Evolutionary conservation across 768 basidiomycete species (phyloP).

Genomic region (Hypholoma fasciculare): DNA sequence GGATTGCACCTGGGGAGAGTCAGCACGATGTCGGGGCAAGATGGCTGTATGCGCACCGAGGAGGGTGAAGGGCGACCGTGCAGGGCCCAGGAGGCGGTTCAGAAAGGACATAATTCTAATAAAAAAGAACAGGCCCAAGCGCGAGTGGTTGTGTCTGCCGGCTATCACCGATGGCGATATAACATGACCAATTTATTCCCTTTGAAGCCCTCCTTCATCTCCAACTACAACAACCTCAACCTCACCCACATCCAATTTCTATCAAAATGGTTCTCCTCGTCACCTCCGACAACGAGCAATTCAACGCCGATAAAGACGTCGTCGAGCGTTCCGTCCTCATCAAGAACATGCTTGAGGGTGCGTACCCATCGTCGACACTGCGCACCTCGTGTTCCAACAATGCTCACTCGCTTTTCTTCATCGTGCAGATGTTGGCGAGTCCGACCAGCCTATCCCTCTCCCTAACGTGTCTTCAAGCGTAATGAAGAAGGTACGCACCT

Average conservation of each 20-base stretch:
- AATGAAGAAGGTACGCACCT: slow-evolving; percentile 75
- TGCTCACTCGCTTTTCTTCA: slow-evolving; percentile 8
- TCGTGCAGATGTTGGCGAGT: slow-evolving; percentile 84
- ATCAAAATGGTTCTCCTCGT: slow-evolving; percentile 78
- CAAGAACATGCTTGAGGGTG: slow-evolving; percentile 99
- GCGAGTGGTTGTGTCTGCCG: slow-evolving; percentile 23
- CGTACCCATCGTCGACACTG: slow-evolving; percentile 29
- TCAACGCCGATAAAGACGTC: slow-evolving; percentile 90
- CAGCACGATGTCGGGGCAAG: slow-evolving; percentile 1
- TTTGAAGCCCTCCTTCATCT: slow-evolving; percentile 7
- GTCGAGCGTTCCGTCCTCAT: slow-evolving; percentile 95
- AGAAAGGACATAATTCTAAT: slow-evolving; percentile 46
- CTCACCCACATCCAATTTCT: slow-evolving; percentile 13
- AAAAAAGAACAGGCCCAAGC: slow-evolving; percentile 23
- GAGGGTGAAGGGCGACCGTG: slow-evolving; percentile 51
- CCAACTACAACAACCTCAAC: slow-evolving; percentile 16
- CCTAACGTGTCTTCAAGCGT: slow-evolving; percentile 94
- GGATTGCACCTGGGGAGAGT: slow-evolving; percentile 61
- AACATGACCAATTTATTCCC: slow-evolving; percentile 26
- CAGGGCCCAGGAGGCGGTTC: slow-evolving; percentile 38
- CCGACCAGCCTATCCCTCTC: slow-evolving; percentile 90
- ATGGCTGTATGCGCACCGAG: slow-evolving; percentile 29
- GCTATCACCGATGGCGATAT: slow-evolving; percentile 39
- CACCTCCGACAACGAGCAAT: slow-evolving; percentile 95
- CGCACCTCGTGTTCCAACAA: background rate